Conservation (phyloP, 2,329 filamentous ascomycete species). For the Aspergillus candidus region DNA sequence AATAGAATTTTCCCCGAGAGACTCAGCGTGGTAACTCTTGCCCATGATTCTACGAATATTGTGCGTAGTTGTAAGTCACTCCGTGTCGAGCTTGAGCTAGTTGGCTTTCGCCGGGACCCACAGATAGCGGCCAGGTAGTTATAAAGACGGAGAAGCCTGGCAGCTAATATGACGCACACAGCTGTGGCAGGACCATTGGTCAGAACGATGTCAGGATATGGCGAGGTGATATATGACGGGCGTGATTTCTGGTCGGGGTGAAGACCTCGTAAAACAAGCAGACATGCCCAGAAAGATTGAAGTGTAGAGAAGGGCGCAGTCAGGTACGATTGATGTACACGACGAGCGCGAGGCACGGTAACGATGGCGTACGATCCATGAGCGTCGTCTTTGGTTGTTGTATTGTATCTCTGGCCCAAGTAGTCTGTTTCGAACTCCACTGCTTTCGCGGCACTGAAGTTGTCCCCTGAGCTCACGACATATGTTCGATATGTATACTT, state of each 20-base stretch:
- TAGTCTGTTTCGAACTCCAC: slow-evolving; percentile 54
- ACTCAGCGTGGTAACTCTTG: slow-evolving; percentile 74
- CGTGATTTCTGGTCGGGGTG: slow-evolving; percentile 28
- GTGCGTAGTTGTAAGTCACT: slow-evolving; percentile 56
- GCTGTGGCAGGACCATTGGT: slow-evolving; percentile 87
- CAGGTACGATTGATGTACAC: slow-evolving; percentile 72
- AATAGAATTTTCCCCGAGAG: slow-evolving; percentile 74
- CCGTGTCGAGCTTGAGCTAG: slow-evolving; percentile 23
- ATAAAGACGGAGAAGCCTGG: slow-evolving; percentile 51
- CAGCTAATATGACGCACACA: slow-evolving; percentile 64
- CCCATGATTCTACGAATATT: slow-evolving; percentile 90
- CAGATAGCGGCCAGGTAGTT: slow-evolving; percentile 18
- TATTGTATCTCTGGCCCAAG: slow-evolving; percentile 6
- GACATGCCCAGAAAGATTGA: slow-evolving; percentile 57
- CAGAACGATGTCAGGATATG: slow-evolving; percentile 68
- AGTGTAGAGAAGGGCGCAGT: slow-evolving; percentile 67
- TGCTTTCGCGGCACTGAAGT: slow-evolving; percentile 60
- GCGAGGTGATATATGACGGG: slow-evolving; percentile 18
- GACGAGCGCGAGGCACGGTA: slow-evolving; percentile 67
- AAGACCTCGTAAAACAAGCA: slow-evolving; percentile 47
- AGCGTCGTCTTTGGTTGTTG: slow-evolving; percentile 5
- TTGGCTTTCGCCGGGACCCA: slow-evolving; percentile 7
- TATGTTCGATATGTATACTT: slow-evolving; percentile 68
- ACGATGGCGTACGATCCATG: slow-evolving; percentile 54
- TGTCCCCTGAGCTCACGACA: slow-evolving; percentile 70